phyloP scores from a whole-genome alignment of 257 asterid genomes.

The Eustoma russellianum region DNA sequence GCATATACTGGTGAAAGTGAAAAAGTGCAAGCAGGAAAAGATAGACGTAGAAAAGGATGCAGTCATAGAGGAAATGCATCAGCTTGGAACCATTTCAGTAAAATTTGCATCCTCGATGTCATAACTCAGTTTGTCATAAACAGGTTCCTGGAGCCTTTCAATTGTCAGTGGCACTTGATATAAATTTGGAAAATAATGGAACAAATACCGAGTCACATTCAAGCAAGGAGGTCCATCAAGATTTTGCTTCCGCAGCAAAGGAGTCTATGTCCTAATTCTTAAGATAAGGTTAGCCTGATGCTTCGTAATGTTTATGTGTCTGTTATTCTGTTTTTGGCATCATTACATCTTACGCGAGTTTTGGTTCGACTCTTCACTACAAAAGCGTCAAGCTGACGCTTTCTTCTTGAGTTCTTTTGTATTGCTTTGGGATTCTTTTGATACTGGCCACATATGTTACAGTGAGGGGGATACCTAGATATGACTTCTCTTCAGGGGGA shows the following conservation, averaged over 20 bases:
- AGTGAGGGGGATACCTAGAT: neutral
- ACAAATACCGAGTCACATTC: conserved; percentile 17
- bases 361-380: neutral
- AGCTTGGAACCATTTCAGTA: neutral
- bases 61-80: neutral
- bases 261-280: conserved; percentile 24
- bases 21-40: neutral
- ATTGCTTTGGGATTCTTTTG: neutral
- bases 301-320: neutral
- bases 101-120: conserved; percentile 2
- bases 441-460: neutral
- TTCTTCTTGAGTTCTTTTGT: neutral
- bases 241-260: conserved; percentile 26
- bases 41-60: neutral
- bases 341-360: neutral
- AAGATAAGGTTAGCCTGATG: conserved; percentile 35
- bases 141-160: conserved; percentile 37
- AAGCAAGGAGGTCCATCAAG: conserved; percentile 26
- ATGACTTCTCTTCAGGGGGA: neutral
- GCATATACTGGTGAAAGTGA: neutral
- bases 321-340: neutral
- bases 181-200: conserved; percentile 23
- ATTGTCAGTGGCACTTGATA: conserved; percentile 20
- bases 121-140: conserved; percentile 12
- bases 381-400: neutral